Percentiles rank a stretch among this genome's conserved stretches.
Evolutionary conservation across 305 asterid genomes (phyloP).

Genomic region (Fraxinus greggii): DNA sequence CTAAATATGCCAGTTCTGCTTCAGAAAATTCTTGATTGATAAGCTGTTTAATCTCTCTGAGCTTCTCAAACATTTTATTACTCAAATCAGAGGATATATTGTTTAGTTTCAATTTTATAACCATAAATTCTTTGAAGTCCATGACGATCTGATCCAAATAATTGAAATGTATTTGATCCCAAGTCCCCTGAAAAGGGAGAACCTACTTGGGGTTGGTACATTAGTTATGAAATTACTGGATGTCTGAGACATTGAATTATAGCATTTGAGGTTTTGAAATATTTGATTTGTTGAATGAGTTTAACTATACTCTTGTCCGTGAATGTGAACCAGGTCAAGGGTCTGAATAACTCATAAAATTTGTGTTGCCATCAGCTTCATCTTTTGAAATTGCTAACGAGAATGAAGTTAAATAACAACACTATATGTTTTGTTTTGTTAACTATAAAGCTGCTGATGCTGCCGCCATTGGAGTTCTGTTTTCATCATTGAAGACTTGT

Average conservation of each 20-base stretch:
- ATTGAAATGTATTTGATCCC: conserved; percentile 10
- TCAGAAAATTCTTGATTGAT: conserved; percentile 6
- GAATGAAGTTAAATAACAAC: conserved; percentile 4
- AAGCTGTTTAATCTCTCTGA: not conserved
- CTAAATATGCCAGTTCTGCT: conserved; percentile 24
- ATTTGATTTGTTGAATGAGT: not conserved
- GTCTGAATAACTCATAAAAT: conserved; percentile 7
- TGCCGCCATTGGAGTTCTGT: not conserved
- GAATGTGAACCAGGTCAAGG: not conserved
- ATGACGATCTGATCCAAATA: not conserved
- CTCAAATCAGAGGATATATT: not conserved
- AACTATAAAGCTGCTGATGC: not conserved
- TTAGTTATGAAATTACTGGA: not conserved
- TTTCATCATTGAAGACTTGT: not conserved
- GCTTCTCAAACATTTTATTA: not conserved
- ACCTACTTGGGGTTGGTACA: conserved; percentile 16
- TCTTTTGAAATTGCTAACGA: not conserved
- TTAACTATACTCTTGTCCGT: not conserved
- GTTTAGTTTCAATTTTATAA: not conserved
- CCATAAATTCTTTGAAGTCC: not conserved
- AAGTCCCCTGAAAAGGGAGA: conserved; percentile 7
- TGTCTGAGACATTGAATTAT: not conserved
- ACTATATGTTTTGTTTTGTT: not conserved
- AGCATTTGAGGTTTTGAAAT: not conserved
- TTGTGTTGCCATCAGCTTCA: conserved; percentile 11